Evolutionary conservation across 2,329 filamentous ascomycete species (phyloP).

Genomic region (Diaporthe velutina): DNA sequence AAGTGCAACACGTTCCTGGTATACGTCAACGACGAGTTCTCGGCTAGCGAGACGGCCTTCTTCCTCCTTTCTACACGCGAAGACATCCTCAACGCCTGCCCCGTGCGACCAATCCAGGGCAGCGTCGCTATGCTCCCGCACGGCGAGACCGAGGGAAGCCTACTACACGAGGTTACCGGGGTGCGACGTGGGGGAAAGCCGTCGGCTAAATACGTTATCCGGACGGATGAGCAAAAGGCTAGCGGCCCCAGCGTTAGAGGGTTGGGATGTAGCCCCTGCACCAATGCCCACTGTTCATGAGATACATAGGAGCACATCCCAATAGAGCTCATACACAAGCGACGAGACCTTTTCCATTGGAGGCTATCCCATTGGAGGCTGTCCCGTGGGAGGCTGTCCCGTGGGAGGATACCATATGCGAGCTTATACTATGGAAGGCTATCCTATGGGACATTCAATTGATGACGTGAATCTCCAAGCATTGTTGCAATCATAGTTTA

Average conservation of each 20-base stretch:
- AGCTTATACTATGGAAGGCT: neutral
- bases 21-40: conserved; percentile 40
- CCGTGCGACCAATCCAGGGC: conserved; percentile 77
- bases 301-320: too few species aligned
- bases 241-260: too few species aligned
- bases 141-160: conserved; percentile 73
- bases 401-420: too few species aligned
- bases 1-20: conserved; percentile 73
- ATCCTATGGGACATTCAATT: neutral
- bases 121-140: conserved; percentile 78
- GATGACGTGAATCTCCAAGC: too few species aligned
- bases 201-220: conserved; percentile 74
- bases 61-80: conserved; percentile 75
- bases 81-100: conserved; percentile 77
- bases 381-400: too few species aligned
- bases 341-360: neutral
- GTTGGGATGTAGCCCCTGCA: too few species aligned
- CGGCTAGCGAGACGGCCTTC: conserved; percentile 41
- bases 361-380: neutral
- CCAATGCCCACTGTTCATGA: too few species aligned
- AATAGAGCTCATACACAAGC: too few species aligned
- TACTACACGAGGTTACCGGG: conserved; percentile 79
- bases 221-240: too few species aligned
- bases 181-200: conserved; percentile 66
- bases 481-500: too few species aligned